Evolutionary conservation across 257 asterid genomes (phyloP), one percentile per base, ranked within the genome.

Genomic region (Thymus quinquecostatus): DNA sequence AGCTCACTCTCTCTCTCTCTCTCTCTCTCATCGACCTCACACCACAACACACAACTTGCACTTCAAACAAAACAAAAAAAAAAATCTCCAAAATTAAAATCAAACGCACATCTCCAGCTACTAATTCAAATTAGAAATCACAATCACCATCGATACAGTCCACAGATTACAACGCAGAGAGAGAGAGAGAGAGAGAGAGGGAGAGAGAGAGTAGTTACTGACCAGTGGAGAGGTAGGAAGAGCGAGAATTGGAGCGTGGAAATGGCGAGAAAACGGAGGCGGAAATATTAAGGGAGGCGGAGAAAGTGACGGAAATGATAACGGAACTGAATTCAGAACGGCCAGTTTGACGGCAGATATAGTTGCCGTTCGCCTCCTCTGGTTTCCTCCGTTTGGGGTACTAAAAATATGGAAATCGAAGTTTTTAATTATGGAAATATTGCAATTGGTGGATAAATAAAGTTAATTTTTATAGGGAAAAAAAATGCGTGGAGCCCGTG

Each of bases 251-350:
- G 77, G 59, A 64, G 73, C 65, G 70, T 49, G 75, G 76, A 66
- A 74, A 63, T 62, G 78, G 63, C 60, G 48, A 29, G 29, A 58
- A 72, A 82, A 74, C 65, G 81, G 87, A 72, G 87, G 87, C 83
- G 83, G 84, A 80, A 75, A 62, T 70, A 69, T 53, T 77, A 32
- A 76, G 79, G 80, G 14, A 14, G 72, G 66, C 59, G 74, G 38
- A 67, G 79, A 62, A 66, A 77, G 70, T 72, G 72, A 74, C 80
- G 76, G 75, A 59, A 77, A 60, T 61, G 62, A 13, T 67, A 60
- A 79, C 75, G 79, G 79, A 70, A 68, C 8, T 68, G 55, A 21
- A n/a, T 58, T 55, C 83, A 27, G 82, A 10, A 66, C 73, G 64
- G 73, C 49, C 61, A 76, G 65, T 65, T 70, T 70, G 67, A 78